Evolutionary conservation across 2,329 filamentous ascomycete genomes (phyloP).

Genomic region (Seiridium unicorne): DNA sequence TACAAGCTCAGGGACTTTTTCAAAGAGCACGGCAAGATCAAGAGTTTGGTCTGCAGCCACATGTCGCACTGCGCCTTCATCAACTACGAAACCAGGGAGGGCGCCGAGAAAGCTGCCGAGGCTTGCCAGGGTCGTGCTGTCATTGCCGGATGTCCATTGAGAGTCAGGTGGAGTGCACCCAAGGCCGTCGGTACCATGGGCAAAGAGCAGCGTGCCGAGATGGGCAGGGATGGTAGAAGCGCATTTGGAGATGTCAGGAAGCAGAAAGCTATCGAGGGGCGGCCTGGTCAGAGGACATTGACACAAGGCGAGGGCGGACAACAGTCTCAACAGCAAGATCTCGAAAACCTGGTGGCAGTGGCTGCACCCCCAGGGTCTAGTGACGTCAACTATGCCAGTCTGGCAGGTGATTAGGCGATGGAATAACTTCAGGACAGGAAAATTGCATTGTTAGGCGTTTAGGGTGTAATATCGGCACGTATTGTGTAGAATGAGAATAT

Average conservation of each 20-base stretch:
- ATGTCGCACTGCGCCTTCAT: slow-evolving; percentile 96
- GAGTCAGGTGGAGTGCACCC: slow-evolving; percentile 90
- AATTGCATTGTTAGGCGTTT: slow-evolving; percentile 1
- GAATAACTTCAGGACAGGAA: background rate
- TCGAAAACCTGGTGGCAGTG: slow-evolving; percentile 44
- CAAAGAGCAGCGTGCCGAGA: slow-evolving; percentile 76
- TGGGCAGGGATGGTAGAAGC: slow-evolving; percentile 74
- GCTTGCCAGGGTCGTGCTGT: slow-evolving; percentile 85
- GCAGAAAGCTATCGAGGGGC: slow-evolving; percentile 30
- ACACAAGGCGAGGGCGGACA: slow-evolving; percentile 20
- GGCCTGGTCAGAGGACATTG: slow-evolving; percentile 16
- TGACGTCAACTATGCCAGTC: slow-evolving; percentile 80
- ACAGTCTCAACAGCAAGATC: slow-evolving; percentile 21
- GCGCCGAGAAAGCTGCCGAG: slow-evolving; percentile 81
- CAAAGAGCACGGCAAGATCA: slow-evolving; percentile 81
- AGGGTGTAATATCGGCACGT: background rate
- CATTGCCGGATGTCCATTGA: slow-evolving; percentile 84
- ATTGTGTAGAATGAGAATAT: background rate
- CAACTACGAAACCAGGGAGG: slow-evolving; percentile 84
- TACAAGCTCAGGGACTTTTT: slow-evolving; percentile 90
- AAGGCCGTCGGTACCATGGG: slow-evolving; percentile 91
- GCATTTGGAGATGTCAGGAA: slow-evolving; percentile 45
- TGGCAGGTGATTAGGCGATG: slow-evolving; percentile 67
- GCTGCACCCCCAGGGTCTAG: slow-evolving; percentile 77
- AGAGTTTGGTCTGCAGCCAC: slow-evolving; percentile 92